Evolutionary conservation across 768 basidiomycete species (phyloP).

Genomic region (Mycena latifolia): DNA sequence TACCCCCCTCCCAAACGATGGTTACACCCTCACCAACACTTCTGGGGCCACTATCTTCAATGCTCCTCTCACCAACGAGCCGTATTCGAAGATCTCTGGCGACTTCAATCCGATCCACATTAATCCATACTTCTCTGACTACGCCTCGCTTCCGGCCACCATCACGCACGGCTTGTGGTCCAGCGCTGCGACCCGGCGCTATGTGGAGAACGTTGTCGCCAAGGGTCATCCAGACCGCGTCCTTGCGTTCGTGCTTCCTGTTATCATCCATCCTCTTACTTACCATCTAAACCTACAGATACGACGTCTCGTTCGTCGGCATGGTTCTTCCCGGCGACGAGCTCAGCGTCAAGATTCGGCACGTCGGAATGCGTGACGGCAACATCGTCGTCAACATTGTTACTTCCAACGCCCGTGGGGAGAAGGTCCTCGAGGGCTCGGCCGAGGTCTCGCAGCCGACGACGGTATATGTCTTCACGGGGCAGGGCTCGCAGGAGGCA

Average conservation of each 20-base stretch:
- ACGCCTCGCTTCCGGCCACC: constrained; percentile 92
- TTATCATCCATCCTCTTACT: constrained; percentile 21
- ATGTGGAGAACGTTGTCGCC: constrained; percentile 94
- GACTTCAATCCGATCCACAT: constrained; percentile 99
- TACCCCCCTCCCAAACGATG: constrained; percentile 84
- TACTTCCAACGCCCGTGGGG: constrained; percentile 85
- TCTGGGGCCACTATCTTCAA: constrained; percentile 75
- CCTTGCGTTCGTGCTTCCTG: constrained; percentile 70
- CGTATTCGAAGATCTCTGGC: constrained; percentile 95
- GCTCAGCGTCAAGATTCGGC: constrained; percentile 87
- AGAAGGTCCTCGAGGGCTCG: constrained; percentile 92
- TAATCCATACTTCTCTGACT: constrained; percentile 98
- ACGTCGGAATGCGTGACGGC: constrained; percentile 92
- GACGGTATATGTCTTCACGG: constrained; percentile 98
- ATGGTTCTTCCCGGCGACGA: constrained; percentile 96
- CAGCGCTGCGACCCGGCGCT: constrained; percentile 93
- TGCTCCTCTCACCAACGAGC: constrained; percentile 92
- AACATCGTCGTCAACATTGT: constrained; percentile 93
- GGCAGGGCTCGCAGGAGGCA: constrained; percentile 97
- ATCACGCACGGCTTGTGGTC: constrained; percentile 99
- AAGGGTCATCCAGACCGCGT: constrained; percentile 95
- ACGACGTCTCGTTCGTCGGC: constrained; percentile 95
- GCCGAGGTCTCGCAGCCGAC: constrained; percentile 94
- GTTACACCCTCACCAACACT: constrained; percentile 84
- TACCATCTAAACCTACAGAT: constrained; percentile 58